Evolutionary conservation across 129 eudicot genomes (phyloP).

Genomic region (Saussurea involucrata): DNA sequence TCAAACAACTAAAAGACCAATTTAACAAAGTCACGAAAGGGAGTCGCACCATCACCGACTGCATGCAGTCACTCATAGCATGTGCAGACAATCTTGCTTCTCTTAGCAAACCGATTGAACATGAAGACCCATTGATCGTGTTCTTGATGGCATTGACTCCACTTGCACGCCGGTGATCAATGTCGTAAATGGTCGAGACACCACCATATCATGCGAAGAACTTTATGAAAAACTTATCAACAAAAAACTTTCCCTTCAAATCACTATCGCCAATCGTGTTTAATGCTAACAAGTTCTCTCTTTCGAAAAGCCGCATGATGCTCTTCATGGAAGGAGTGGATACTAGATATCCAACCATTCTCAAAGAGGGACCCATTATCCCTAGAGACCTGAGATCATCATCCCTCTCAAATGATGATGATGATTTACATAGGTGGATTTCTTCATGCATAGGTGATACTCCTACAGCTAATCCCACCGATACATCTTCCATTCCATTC

Average conservation of each 20-base stretch:
- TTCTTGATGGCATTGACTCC: slow-evolving; percentile 5
- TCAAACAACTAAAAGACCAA: background rate
- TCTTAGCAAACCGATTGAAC: background rate
- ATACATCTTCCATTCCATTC: too few relatives aligned
- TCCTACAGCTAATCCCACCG: too few relatives aligned
- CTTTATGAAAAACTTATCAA: slow-evolving; percentile 1
- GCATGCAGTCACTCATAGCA: background rate
- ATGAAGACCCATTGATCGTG: background rate
- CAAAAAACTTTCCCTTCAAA: background rate
- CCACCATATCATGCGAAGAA: slow-evolving; percentile 2
- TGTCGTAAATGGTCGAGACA: slow-evolving; percentile 1
- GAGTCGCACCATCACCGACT: background rate
- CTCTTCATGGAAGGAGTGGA: too few relatives aligned
- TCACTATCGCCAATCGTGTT: too few relatives aligned
- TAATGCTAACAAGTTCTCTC: too few relatives aligned
- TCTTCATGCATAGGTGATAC: too few relatives aligned
- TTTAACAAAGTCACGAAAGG: background rate
- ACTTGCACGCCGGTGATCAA: background rate
- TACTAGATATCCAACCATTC: too few relatives aligned
- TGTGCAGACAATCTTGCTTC: background rate
- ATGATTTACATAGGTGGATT: too few relatives aligned
- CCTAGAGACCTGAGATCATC: too few relatives aligned
- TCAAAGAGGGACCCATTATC: too few relatives aligned
- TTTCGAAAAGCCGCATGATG: too few relatives aligned
- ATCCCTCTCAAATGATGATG: too few relatives aligned